A percentile compares a stretch with the other conserved stretches of the same genome.
These are phyloP conservation scores for bread wheat (Triticum aestivum) DNA, from an alignment of 176 grass and related monocot genomes.

Conservation along the genomic window IWGSC_CS_RefSeq_v2.1 NC_057799.1:571297520-571298019, in stretches of 20 bases:
- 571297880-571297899: conserved; percentile 18
- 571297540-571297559: neutral
- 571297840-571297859: conserved; percentile 44
- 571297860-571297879: conserved; percentile 30
- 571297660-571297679: neutral
- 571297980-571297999: neutral
- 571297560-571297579: neutral
- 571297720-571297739: neutral
- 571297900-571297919: conserved; percentile 35
- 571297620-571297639: conserved; percentile 8
- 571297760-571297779: neutral
- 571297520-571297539: neutral
- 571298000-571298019: neutral
- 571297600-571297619: neutral
- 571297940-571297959: neutral
- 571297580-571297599: conserved; percentile 4
- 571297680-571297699: neutral
- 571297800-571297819: conserved; percentile 26
- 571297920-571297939: conserved; percentile 1
- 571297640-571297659: neutral
- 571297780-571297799: neutral
- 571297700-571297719: neutral
- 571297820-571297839: neutral
- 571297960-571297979: neutral
- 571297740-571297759: neutral